These are phyloP conservation scores for Aspergillus udagawae DNA, from an alignment of 2,329 filamentous ascomycete genomes.

Conservation along the genomic window DNA sequence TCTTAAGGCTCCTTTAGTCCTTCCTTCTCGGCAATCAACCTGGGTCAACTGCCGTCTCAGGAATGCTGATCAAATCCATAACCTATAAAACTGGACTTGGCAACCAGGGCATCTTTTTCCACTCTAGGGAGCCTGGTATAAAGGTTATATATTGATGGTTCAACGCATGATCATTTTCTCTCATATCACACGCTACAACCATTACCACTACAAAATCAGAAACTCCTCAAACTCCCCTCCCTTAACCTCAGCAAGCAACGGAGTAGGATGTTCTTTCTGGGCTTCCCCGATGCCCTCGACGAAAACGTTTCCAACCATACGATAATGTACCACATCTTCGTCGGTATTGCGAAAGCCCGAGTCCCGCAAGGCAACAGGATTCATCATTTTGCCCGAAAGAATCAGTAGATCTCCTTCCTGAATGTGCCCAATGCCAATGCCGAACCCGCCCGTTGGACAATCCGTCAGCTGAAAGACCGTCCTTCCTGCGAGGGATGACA, in stretches of 20 bases:
- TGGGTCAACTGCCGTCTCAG: too few species aligned
- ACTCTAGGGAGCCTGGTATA: too few species aligned
- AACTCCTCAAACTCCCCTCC: neutral
- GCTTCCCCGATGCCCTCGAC: conserved; percentile 3
- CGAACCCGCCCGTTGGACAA: conserved; percentile 1
- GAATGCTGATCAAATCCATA: too few species aligned
- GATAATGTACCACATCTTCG: neutral
- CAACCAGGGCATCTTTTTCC: too few species aligned
- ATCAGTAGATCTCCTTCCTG: conserved; percentile 3
- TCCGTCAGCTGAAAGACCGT: conserved; percentile 1
- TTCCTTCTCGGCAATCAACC: too few species aligned
- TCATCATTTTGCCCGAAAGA: conserved; percentile 4
- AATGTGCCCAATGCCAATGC: neutral
- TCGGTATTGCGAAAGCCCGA: neutral
- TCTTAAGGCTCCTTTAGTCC: too few species aligned
- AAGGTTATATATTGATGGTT: too few species aligned
- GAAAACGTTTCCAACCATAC: conserved; percentile 4
- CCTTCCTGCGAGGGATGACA: neutral
- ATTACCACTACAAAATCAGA: neutral
- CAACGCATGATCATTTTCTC: too few species aligned
- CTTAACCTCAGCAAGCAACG: conserved; percentile 1
- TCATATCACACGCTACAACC: too few species aligned
- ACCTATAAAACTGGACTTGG: too few species aligned
- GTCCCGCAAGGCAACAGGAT: conserved; percentile 1
- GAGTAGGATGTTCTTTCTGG: conserved; percentile 3